Conservation (phyloP, 116 monocot species). For the Cymodocea nodosa region DNA sequence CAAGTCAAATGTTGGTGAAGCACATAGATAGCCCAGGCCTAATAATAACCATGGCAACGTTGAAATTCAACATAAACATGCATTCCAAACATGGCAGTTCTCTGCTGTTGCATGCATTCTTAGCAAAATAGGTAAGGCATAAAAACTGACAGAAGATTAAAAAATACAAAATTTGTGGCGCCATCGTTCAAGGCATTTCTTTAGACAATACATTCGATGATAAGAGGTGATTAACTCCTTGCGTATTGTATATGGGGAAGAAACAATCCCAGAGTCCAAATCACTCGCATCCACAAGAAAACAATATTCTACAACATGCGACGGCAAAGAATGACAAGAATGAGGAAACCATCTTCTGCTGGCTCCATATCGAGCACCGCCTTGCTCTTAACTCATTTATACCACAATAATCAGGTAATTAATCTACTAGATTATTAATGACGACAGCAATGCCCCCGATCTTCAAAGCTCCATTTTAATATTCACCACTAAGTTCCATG, state of each 20-base stretch:
- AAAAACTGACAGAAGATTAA: too few relatives aligned
- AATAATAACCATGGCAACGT: too few relatives aligned
- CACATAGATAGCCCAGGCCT: too few relatives aligned
- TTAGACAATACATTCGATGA: background rate
- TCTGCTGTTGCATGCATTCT: too few relatives aligned
- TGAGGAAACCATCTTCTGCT: background rate
- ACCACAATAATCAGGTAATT: background rate
- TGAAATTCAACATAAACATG: too few relatives aligned
- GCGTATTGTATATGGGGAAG: background rate
- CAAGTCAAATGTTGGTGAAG: too few relatives aligned
- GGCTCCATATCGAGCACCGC: background rate
- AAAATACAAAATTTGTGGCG: too few relatives aligned
- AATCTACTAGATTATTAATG: background rate
- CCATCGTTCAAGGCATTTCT: background rate
- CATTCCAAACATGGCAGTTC: too few relatives aligned
- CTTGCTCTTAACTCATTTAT: background rate
- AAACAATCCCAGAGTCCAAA: background rate
- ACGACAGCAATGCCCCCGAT: background rate
- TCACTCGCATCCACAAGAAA: background rate
- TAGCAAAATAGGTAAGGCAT: too few relatives aligned
- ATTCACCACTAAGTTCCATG: too few relatives aligned
- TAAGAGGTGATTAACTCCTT: background rate
- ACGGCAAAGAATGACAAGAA: constrained; percentile 1
- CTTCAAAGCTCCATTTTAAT: background rate
- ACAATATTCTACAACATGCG: constrained; percentile 1